Evolutionary conservation across 164 flowering plant species (phyloP).

Genomic region (Tetrastigma voinierianum): DNA sequence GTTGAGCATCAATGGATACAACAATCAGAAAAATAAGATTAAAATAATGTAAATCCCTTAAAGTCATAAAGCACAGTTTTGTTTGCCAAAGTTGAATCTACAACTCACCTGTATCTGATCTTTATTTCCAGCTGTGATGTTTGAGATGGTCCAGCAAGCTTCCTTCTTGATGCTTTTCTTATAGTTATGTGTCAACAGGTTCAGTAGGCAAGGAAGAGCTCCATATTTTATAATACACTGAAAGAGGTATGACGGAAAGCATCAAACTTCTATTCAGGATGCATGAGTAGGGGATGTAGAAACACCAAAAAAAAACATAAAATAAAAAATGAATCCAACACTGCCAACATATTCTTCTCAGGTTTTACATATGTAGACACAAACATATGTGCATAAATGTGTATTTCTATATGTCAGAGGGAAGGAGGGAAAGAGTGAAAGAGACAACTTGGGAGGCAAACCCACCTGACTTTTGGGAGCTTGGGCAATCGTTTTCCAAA

Average conservation of each 20-base stretch:
- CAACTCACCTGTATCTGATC: constrained; percentile 66
- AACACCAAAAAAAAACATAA: neutral
- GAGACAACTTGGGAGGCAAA: too few species aligned
- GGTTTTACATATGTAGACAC: too few species aligned
- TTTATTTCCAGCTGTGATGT: constrained; percentile 76
- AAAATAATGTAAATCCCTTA: too few species aligned
- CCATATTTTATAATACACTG: constrained; percentile 59
- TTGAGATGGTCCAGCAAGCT: constrained; percentile 90
- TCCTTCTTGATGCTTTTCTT: constrained; percentile 83
- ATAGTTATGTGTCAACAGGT: constrained; percentile 46
- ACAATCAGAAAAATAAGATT: neutral
- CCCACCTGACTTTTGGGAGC: too few species aligned
- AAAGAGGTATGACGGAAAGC: constrained; percentile 8
- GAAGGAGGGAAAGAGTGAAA: too few species aligned
- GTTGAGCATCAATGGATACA: neutral
- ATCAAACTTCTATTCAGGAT: neutral
- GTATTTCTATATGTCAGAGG: too few species aligned
- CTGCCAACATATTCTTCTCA: too few species aligned
- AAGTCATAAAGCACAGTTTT: too few species aligned
- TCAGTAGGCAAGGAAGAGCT: constrained; percentile 62
- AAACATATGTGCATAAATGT: too few species aligned
- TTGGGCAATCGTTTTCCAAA: too few species aligned
- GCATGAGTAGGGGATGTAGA: neutral
- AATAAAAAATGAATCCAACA: too few species aligned
- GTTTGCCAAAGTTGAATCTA: neutral